A percentile compares a stretch with the other conserved stretches of the same genome.
Conservation (phyloP, 306 rosid genomes). For the Dalbergia cochinchinensis region DNA sequence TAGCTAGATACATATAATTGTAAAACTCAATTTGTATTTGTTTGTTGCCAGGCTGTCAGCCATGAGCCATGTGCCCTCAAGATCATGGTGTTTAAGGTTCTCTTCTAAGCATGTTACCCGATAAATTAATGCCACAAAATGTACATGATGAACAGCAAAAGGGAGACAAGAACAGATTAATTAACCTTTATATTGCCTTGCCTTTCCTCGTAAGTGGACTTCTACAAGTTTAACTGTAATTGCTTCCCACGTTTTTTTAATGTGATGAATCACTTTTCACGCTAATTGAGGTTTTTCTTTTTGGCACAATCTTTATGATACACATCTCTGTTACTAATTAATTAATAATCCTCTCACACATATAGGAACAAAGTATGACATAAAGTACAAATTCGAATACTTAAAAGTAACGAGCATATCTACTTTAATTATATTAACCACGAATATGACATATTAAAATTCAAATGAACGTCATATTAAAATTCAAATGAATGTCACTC, state of each 20-base stretch:
- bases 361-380: not conserved
- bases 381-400: not conserved
- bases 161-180: not conserved
- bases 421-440: not conserved
- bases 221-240: not conserved
- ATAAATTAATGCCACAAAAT: constrained; percentile 19
- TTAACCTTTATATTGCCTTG: constrained; percentile 30
- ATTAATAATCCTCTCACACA: not conserved
- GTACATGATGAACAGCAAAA: not conserved
- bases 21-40: constrained; percentile 14
- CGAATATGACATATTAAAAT: not conserved
- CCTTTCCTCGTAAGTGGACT: constrained; percentile 3
- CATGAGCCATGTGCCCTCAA: constrained; percentile 27
- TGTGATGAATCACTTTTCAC: not conserved
- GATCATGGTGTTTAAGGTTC: constrained; percentile 14
- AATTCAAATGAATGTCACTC: not conserved
- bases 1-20: not conserved
- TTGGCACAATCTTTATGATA: not conserved
- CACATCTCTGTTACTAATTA: not conserved
- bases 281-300: not conserved
- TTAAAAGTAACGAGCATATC: not conserved
- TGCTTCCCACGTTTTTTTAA: not conserved
- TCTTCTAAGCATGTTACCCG: constrained; percentile 25
- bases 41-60: not conserved
- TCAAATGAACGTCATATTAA: not conserved